Conservation (phyloP, 2,329 filamentous ascomycete genomes). For the Arthrobotrys musiformis region DNA sequence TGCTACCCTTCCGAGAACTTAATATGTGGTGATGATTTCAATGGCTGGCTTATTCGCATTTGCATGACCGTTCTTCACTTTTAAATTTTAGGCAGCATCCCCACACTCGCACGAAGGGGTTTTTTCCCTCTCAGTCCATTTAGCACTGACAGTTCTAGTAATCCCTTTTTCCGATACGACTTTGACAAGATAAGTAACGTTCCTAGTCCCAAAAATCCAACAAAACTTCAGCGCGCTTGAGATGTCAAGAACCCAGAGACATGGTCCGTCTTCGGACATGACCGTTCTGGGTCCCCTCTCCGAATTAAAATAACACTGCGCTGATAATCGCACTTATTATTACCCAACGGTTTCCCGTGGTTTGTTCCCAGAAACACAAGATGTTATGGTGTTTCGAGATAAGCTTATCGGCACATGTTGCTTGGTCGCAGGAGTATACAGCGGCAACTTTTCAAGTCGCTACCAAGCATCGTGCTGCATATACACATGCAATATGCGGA, state of each 20-base stretch:
- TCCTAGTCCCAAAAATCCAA: neutral
- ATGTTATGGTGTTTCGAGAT: neutral
- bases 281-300: neutral
- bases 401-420: conserved; percentile 5
- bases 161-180: neutral
- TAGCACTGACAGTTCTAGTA: neutral
- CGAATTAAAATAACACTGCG: conserved; percentile 12
- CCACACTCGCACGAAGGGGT: conserved; percentile 10
- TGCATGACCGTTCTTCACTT: neutral
- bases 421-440: neutral
- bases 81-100: conserved; percentile 18
- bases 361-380: neutral
- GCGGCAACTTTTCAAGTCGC: neutral
- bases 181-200: conserved; percentile 4
- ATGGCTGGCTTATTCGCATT: neutral
- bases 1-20: neutral
- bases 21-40: neutral
- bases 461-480: neutral
- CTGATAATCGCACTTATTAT: conserved; percentile 18
- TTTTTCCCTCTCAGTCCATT: neutral
- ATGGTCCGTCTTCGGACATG: neutral
- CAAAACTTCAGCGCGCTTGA: neutral
- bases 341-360: neutral
- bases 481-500: neutral
- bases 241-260: neutral